Percentiles rank a stretch among this genome's conserved stretches.
These are phyloP conservation scores for Suillus luteus DNA, from an alignment of 768 basidiomycete genomes.

Conservation along the genomic window DNA sequence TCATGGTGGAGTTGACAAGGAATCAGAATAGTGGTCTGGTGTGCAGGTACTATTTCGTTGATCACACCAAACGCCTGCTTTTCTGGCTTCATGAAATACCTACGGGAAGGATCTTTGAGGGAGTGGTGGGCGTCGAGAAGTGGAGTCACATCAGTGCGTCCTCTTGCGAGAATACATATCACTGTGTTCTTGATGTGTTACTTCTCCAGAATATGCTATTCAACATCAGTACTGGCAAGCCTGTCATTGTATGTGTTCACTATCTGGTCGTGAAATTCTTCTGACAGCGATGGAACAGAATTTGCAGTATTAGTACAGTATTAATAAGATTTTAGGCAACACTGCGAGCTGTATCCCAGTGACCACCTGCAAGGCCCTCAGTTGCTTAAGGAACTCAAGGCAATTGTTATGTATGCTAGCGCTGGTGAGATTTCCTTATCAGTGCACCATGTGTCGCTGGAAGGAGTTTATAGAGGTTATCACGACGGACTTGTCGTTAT, in stretches of 20 bases:
- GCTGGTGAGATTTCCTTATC: slow-evolving; percentile 22
- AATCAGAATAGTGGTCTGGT: background rate
- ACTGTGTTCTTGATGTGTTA: slow-evolving; percentile 1
- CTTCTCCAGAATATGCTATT: slow-evolving; percentile 21
- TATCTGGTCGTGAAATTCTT: background rate
- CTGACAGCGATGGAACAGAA: slow-evolving; percentile 1
- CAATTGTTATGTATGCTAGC: slow-evolving; percentile 10
- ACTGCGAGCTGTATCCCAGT: slow-evolving; percentile 14
- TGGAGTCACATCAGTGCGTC: slow-evolving; percentile 43
- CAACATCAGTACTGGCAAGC: slow-evolving; percentile 28
- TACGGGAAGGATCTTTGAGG: slow-evolving; percentile 32
- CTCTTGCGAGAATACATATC: background rate
- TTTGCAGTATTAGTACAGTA: too few relatives aligned
- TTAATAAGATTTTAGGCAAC: slow-evolving; percentile 7
- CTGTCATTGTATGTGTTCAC: background rate
- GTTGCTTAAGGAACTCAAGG: slow-evolving; percentile 10
- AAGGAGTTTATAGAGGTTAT: slow-evolving; percentile 20
- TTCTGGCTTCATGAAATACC: slow-evolving; percentile 50
- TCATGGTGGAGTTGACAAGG: background rate
- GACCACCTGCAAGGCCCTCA: background rate
- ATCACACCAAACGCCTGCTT: slow-evolving; percentile 42
- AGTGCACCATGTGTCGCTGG: slow-evolving; percentile 6
- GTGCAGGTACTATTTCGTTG: slow-evolving; percentile 45
- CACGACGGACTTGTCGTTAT: slow-evolving; percentile 11
- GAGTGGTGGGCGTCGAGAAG: slow-evolving; percentile 41